Evolutionary conservation across 2,329 filamentous ascomycete species (phyloP), one percentile per base, ranked within the genome.

Genomic region (Alternaria gansuensis): DNA sequence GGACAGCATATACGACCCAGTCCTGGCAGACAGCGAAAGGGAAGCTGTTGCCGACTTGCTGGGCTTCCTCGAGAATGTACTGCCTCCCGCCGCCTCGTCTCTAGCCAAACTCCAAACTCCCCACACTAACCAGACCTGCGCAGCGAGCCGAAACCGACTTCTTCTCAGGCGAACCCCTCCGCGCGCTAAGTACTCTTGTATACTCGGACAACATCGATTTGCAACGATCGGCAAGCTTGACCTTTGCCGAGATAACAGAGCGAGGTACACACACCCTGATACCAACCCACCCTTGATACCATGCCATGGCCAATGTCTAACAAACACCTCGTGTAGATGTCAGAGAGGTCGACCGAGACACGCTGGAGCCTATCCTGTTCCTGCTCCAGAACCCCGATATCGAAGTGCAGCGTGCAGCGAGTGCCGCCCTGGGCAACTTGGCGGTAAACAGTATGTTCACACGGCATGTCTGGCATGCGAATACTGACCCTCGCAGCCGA

Each of bases 201-300:
- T 99, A 97, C 78, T 99, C 95, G 57, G 93, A 98, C 79, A 99
- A 99, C 81, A 93, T 99, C 77, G 95, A 99, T 78, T 85, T 99
- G 52, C 95, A 99, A 82, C 87, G 95, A 67, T 98, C 95, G 81
- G 95, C 95, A 52, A 98, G 94, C 78, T 86, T 99, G 78, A 99
- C 95, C 2, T 99, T 99, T 84, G 95, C 95, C 60, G 95, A 99
- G 79, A 99, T 99, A 69, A 99, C 95, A 37, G 95, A 99, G 81
- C 83, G 94, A 92, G 94, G 95, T 97, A 85, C 71, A 62, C 71
- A 62, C 68, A 31, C 13, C 48, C 55, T 56, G 52, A 29, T 29
- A 43, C 21, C 51, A 31, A 6, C 34, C 55, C 34, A 37, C 56
- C 26, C 10, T 9, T 13, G 44, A 37, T 24, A 28, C 39, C 21